Evolutionary conservation across 495 filamentous ascomycete species (phyloP), one percentile per base, ranked within the genome.

Genomic region (Thozetella sp.): DNA sequence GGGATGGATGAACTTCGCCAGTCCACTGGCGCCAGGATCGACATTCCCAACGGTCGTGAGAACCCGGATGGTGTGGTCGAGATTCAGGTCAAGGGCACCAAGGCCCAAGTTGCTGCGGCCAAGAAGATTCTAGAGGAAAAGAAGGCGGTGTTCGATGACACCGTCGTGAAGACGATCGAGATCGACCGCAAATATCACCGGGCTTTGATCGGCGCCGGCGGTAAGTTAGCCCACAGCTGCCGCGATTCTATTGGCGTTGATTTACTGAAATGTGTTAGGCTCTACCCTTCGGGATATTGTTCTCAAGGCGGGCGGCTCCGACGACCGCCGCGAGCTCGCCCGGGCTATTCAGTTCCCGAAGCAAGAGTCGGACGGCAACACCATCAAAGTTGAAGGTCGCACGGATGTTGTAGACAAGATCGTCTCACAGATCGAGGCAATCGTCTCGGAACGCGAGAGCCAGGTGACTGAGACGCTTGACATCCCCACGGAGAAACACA

Each of bases 281-380:
- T 79, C 90, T 48, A 93, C 88, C 64, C 88, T 99, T 52, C 91
- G 90, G 62, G 86, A 92, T 48, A 93, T 99, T 59, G 88, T 98
- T 52, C 78, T 90, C 55, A 85, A 90, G 67, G 93, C 95, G 30
- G 95, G 95, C 53, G 95, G 96, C 12, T 91, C 93, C 22, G 89
- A 91, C 64, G 93, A 97, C 63, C 82, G 86, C 51, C 86, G 88
- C 20, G 88, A 91, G 56, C 83, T 90, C 55, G 89, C 91, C 26
- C 90, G 93, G 51, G 89, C 92, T 65, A 91, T 99, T 60, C 91
- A 91, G 67, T 97, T 99, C 81, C 95, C 95, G 23, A 86, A 88
- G 66, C 82, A 84, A 57, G 91, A 91, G 27, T 78, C 87, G 2
- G 92, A 94, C 40, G 91, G 88, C n/a, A 89, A 89, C 61, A 83